Percentiles rank a stretch among this genome's conserved stretches.
phyloP scores from a whole-genome alignment of 208 protist genomes.

The Trypanosoma boissoni region DNA sequence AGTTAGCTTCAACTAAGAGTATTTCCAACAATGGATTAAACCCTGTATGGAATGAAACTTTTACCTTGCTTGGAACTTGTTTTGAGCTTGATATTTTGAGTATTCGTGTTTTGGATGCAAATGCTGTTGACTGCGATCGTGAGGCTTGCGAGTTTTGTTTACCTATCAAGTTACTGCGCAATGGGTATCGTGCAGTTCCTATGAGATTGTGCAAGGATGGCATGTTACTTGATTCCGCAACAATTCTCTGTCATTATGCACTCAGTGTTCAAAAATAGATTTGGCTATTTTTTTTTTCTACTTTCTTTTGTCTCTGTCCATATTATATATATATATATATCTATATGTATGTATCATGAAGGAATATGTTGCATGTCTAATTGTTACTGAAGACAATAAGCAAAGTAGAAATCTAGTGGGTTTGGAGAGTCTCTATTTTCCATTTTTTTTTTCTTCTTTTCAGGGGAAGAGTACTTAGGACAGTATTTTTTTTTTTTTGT shows the following conservation, averaged over 20 bases:
- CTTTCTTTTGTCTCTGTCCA: constrained; percentile 1
- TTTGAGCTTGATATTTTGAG: constrained; percentile 49
- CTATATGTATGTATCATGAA: too few relatives aligned
- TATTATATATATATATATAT: too few relatives aligned
- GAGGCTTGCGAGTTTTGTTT: constrained; percentile 42
- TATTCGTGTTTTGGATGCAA: constrained; percentile 48
- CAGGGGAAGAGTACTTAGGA: too few relatives aligned
- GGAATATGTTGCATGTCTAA: too few relatives aligned
- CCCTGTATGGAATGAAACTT: constrained; percentile 37
- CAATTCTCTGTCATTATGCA: constrained; percentile 48
- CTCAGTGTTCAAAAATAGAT: constrained; percentile 22
- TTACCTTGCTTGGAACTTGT: constrained; percentile 35
- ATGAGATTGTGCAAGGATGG: constrained; percentile 56
- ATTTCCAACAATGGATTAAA: constrained; percentile 36
- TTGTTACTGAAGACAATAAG: too few relatives aligned
- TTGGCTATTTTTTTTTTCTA: constrained; percentile 2
- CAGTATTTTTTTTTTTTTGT: too few relatives aligned
- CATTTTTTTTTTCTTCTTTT: too few relatives aligned
- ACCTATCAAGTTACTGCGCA: constrained; percentile 36
- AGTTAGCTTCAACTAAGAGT: constrained; percentile 9
- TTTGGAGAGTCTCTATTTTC: too few relatives aligned
- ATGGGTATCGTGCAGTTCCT: constrained; percentile 44
- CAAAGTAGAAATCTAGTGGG: too few relatives aligned
- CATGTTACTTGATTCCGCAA: constrained; percentile 25
- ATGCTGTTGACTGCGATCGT: constrained; percentile 40